Evolutionary conservation across 148 eudicot species (phyloP).

Genomic region (Rhododendron molle): DNA sequence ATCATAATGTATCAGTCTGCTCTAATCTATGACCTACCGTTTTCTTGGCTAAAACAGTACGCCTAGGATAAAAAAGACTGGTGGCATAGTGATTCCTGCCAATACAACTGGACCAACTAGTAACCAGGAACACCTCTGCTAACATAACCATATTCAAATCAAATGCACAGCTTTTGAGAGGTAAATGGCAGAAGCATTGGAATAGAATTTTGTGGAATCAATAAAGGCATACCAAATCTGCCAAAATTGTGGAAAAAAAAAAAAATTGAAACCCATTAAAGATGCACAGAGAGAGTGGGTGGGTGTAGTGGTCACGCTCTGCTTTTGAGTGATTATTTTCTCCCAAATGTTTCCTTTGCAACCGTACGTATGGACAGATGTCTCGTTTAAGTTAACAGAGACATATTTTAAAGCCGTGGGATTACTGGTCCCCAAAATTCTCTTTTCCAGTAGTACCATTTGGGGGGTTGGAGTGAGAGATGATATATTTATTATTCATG

Average conservation of each 20-base stretch:
- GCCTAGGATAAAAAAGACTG: not conserved
- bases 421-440: not conserved
- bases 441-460: not conserved
- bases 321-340: not conserved
- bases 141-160: not conserved
- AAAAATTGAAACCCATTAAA: not conserved
- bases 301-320: not conserved
- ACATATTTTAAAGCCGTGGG: not conserved
- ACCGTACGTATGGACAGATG: not conserved
- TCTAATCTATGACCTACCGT: not conserved
- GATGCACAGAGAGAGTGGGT: not conserved
- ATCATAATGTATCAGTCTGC: not conserved
- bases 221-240: slow-evolving; percentile 1
- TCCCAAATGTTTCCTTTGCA: not conserved
- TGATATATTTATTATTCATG: not conserved
- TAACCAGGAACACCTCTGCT: not conserved
- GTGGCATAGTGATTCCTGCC: not conserved
- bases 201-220: not conserved
- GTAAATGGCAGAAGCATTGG: not conserved
- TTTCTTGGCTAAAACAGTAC: not conserved
- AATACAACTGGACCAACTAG: not conserved
- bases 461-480: not conserved
- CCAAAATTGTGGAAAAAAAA: not conserved
- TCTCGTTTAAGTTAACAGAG: not conserved
- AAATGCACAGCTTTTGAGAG: slow-evolving; percentile 3